phyloP scores from a whole-genome alignment of 495 filamentous ascomycete species.

The Penicillium pulvis region DNA sequence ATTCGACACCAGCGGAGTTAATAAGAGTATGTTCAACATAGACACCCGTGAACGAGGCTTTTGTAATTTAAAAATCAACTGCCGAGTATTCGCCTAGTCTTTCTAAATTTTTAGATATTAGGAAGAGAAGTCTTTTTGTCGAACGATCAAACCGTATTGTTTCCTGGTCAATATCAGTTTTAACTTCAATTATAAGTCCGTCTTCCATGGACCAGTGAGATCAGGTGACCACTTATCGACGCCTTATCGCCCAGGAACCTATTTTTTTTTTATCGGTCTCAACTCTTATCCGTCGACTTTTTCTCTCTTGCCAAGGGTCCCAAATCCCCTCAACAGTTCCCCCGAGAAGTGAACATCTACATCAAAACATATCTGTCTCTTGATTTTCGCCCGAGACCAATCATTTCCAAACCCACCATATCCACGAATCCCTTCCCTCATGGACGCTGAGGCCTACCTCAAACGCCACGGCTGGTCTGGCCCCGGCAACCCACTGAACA shows the following conservation, averaged over 20 bases:
- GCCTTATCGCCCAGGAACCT: slow-evolving; percentile 5
- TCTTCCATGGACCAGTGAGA: neutral
- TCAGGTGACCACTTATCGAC: neutral
- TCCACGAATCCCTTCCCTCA: slow-evolving; percentile 26
- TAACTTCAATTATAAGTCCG: too few species aligned
- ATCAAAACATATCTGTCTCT: neutral
- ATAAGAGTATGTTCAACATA: too few species aligned
- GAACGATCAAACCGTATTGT: too few species aligned
- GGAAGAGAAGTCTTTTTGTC: too few species aligned
- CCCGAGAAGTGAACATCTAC: neutral
- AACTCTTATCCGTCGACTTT: neutral
- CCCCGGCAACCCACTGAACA: slow-evolving; percentile 71
- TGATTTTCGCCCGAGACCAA: neutral
- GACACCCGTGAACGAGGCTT: too few species aligned
- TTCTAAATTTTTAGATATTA: too few species aligned
- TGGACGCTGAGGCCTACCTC: slow-evolving; percentile 72
- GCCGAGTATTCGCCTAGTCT: too few species aligned
- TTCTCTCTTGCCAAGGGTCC: neutral
- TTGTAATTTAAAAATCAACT: too few species aligned
- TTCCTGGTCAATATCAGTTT: too few species aligned
- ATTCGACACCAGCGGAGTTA: too few species aligned
- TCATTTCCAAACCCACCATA: neutral
- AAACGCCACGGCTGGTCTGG: slow-evolving; percentile 79
- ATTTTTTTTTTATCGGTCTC: slow-evolving; percentile 1
- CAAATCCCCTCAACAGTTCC: neutral